Conservation (phyloP, 345 rosid genomes). For the Ricinus communis region DNA sequence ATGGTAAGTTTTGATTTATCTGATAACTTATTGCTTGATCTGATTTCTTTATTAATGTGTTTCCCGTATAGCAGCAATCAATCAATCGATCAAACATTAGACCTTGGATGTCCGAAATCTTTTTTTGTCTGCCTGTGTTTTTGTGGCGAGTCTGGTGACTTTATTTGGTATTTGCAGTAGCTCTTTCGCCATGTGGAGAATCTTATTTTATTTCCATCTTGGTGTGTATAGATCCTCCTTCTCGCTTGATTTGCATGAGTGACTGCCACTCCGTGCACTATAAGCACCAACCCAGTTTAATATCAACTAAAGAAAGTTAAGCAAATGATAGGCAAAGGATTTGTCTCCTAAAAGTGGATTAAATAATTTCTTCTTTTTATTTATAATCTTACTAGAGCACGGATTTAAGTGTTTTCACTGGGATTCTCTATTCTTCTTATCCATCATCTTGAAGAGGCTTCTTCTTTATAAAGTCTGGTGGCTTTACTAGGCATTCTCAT, state of each 20-base stretch:
- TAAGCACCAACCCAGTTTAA: no score
- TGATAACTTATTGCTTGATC: neutral
- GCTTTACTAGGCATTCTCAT: neutral
- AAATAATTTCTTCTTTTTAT: neutral
- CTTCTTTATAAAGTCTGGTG: neutral
- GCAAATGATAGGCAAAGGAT: no score
- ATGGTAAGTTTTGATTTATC: conserved; percentile 51
- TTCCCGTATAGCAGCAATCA: neutral
- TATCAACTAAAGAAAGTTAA: no score
- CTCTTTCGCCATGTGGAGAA: no score
- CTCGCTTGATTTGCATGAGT: no score
- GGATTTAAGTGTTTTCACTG: neutral
- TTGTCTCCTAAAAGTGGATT: no score
- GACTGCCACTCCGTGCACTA: no score
- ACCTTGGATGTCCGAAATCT: neutral
- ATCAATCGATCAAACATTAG: neutral
- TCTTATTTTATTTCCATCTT: no score
- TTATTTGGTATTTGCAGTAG: no score
- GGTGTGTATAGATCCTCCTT: no score
- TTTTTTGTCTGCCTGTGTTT: no score
- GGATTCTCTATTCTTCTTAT: neutral
- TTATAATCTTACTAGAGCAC: neutral
- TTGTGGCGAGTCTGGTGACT: no score
- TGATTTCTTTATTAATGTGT: neutral
- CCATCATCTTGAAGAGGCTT: neutral